Evolutionary conservation across 2,329 filamentous ascomycete species (phyloP).

Genomic region (Alternaria burnsii): DNA sequence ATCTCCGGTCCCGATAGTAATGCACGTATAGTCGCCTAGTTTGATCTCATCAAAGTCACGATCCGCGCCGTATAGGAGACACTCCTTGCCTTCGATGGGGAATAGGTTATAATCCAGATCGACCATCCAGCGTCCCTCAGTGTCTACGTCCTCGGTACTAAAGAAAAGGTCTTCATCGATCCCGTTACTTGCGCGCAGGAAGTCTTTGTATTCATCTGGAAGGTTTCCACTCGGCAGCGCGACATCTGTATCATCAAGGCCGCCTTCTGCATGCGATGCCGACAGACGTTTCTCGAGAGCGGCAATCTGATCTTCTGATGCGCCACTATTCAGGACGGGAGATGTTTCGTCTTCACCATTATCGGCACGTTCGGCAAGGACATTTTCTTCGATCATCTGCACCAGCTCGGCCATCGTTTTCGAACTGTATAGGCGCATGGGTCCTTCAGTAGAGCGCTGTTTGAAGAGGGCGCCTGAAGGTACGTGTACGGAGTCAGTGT

Average conservation of each 20-base stretch:
- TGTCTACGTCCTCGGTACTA: not conserved
- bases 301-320: conserved; percentile 1
- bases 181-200: conserved; percentile 13
- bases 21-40: not conserved
- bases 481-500: too few species aligned
- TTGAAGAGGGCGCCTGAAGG: not conserved
- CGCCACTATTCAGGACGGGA: not conserved
- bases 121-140: not conserved
- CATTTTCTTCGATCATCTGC: not conserved
- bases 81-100: not conserved
- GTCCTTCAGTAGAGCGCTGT: conserved; percentile 7
- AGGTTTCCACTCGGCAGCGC: not conserved
- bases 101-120: conserved; percentile 2
- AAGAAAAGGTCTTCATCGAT: conserved; percentile 6
- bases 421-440: conserved; percentile 1
- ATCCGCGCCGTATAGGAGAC: not conserved
- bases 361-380: not conserved
- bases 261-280: not conserved
- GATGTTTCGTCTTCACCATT: not conserved
- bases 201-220: conserved; percentile 13
- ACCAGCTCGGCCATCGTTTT: not conserved
- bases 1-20: conserved; percentile 13
- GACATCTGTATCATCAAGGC: not conserved
- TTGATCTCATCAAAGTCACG: not conserved
- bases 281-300: conserved; percentile 4